A percentile compares a stretch with the other conserved stretches of the same genome.
These are phyloP conservation scores for Phalaenopsis equestris DNA, from an alignment of 106 monocot species.

Conservation along the genomic window DNA sequence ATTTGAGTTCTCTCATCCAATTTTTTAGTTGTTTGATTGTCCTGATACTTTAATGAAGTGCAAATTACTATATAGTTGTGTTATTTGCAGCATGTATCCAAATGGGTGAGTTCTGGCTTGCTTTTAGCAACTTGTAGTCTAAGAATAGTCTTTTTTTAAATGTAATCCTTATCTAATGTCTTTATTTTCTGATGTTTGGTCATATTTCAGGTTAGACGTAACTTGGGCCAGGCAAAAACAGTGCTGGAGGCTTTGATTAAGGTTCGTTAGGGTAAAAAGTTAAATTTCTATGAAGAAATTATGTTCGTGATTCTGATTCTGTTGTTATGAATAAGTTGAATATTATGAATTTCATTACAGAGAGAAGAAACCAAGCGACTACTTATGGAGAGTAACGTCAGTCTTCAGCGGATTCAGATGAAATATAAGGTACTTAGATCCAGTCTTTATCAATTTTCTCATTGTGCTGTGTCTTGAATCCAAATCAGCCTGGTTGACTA, in stretches of 20 bases:
- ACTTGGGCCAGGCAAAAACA: slow-evolving; percentile 80
- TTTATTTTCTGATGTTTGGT: slow-evolving; percentile 6
- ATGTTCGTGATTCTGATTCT: background rate
- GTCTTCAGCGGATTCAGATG: slow-evolving; percentile 71
- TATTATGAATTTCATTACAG: slow-evolving; percentile 30
- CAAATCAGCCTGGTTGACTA: background rate
- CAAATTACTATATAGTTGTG: background rate
- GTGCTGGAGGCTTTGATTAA: slow-evolving; percentile 72
- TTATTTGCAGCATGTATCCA: background rate
- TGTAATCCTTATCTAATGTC: background rate
- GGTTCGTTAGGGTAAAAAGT: slow-evolving; percentile 25
- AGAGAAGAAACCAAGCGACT: slow-evolving; percentile 94
- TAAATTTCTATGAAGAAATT: background rate
- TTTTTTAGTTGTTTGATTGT: background rate
- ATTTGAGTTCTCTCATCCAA: background rate
- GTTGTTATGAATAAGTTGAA: background rate
- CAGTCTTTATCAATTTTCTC: background rate
- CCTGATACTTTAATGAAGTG: background rate
- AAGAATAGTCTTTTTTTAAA: background rate
- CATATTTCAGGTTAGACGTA: slow-evolving; percentile 74
- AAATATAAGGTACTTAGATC: slow-evolving; percentile 63
- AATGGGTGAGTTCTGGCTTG: background rate
- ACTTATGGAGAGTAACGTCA: slow-evolving; percentile 61
- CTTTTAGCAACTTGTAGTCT: background rate
- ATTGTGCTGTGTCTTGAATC: background rate